These are phyloP conservation scores for Chloris gayana DNA, from an alignment of 176 grass and related monocot species.

Conservation along the genomic window DNA sequence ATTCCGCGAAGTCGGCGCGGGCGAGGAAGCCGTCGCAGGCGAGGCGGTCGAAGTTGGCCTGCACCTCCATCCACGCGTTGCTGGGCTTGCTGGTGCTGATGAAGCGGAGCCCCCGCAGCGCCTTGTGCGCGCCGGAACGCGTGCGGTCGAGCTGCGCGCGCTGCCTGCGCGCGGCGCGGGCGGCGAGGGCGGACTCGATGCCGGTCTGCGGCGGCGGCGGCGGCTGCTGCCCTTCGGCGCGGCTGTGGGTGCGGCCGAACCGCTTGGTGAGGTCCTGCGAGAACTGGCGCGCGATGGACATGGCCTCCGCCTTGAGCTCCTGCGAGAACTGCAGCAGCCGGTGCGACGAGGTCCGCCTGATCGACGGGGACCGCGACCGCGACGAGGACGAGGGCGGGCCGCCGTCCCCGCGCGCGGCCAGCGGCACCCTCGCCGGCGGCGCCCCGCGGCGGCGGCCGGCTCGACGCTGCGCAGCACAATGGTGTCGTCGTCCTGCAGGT, in stretches of 20 bases:
- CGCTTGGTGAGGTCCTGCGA: conserved; percentile 87
- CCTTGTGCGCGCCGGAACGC: conserved; percentile 73
- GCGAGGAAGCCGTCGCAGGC: conserved; percentile 69
- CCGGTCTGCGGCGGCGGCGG: conserved; percentile 26
- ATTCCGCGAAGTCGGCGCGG: conserved; percentile 92
- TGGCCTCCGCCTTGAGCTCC: conserved; percentile 84
- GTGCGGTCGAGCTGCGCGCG: conserved; percentile 90
- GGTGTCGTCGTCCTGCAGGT: conserved; percentile 93
- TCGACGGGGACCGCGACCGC: conserved; percentile 74
- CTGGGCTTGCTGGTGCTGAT: conserved; percentile 81
- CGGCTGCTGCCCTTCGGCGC: conserved; percentile 19
- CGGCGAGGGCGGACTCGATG: conserved; percentile 80
- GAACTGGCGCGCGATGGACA: conserved; percentile 76
- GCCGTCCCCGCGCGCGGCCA: conserved; percentile 31
- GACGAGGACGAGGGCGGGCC: conserved; percentile 40
- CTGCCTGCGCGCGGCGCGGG: conserved; percentile 62
- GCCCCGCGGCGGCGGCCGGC: conserved; percentile 54
- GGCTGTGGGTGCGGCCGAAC: conserved; percentile 64
- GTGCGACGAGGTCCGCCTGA: conserved; percentile 77
- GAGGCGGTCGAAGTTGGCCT: conserved; percentile 79
- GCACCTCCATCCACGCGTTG: conserved; percentile 82
- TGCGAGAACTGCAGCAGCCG: conserved; percentile 88
- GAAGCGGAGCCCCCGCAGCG: conserved; percentile 87
- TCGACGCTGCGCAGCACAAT: conserved; percentile 95
- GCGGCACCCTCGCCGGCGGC: conserved; percentile 50